Base-by-base conservation (phyloP, 768 basidiomycete species). In the Phallus indusiatus region DNA sequence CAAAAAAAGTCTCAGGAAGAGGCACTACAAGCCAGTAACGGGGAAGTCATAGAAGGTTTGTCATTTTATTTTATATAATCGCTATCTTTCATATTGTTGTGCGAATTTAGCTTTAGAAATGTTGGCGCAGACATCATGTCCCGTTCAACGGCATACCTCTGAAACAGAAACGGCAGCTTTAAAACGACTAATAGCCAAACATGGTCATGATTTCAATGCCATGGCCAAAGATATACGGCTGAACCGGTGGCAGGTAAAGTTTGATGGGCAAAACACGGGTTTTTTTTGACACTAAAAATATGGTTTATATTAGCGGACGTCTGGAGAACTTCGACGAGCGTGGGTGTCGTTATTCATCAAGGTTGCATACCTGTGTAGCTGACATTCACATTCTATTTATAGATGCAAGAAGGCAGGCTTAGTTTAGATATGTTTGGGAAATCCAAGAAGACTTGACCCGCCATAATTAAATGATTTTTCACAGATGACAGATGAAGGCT, bases 211-310 rank as follows among this genome's bases (percentile, higher is more conserved):
- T 72, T 72, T 85, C 21, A 78, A 81, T 28, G 75, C 72, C 53
- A 97, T 96, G 94, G 82, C 83, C 11, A 75, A 77, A 64, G 94
- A 98, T 73, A 74, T 83, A 60, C 85, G 78, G 71, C 70, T 88
- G 60, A 97, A 98, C 69, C 72, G 80, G 16, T 85, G 84, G 70
- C 95, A 98, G 47, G 57, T 59, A 11, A 20, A 49, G 28, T 51
- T 22, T 51, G 14, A 22, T 22, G 12, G 21, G 2, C 28, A 22
- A 16, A 22, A 4, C 11, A 22, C 18, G 11, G 18, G 7, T 51
- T 12, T 11, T 22, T 22, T 18, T 51, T 33, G n/a, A n/a, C n/a
- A 24, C 28, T 24, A 9, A 16, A n/a, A 22, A 5, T 22, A 10
- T 48, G 18, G 42, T 22, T 2, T 6, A 48, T 21, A 5, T 37